Evolutionary conservation across 2,329 filamentous ascomycete genomes (phyloP).

Genomic region (Colletotrichum destructivum): DNA sequence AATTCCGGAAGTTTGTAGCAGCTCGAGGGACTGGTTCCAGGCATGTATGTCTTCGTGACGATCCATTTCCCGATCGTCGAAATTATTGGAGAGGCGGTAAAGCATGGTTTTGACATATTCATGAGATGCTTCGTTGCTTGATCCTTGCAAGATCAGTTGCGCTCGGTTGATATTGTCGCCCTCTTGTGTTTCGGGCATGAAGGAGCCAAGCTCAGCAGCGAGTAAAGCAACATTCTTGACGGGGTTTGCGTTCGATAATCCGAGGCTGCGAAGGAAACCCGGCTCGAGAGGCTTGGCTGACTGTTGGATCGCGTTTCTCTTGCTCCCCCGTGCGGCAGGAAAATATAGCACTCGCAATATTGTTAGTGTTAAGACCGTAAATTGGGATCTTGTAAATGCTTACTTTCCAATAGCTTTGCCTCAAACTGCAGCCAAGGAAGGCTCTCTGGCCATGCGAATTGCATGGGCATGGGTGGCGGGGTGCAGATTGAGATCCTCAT

Average conservation of each 20-base stretch:
- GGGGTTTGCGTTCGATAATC: too few species aligned
- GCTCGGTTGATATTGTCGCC: not conserved
- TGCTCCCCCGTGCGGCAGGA: not conserved
- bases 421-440: constrained; percentile 24
- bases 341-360: not conserved
- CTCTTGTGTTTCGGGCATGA: constrained; percentile 16
- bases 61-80: too few species aligned
- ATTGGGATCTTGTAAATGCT: not conserved
- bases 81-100: constrained; percentile 8
- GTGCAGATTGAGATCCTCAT: not conserved
- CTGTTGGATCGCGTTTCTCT: not conserved
- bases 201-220: not conserved
- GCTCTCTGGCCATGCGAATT: not conserved
- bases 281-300: too few species aligned
- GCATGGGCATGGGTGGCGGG: not conserved
- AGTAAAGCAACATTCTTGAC: not conserved
- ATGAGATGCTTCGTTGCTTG: not conserved
- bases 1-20: not conserved
- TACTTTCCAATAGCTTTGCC: not conserved
- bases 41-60: not conserved
- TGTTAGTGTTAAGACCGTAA: not conserved
- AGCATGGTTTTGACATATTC: not conserved
- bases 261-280: not conserved
- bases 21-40: not conserved
- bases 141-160: not conserved